phyloP scores from a whole-genome alignment of 2,329 filamentous ascomycete genomes.

The Lecanosticta acicola region DNA sequence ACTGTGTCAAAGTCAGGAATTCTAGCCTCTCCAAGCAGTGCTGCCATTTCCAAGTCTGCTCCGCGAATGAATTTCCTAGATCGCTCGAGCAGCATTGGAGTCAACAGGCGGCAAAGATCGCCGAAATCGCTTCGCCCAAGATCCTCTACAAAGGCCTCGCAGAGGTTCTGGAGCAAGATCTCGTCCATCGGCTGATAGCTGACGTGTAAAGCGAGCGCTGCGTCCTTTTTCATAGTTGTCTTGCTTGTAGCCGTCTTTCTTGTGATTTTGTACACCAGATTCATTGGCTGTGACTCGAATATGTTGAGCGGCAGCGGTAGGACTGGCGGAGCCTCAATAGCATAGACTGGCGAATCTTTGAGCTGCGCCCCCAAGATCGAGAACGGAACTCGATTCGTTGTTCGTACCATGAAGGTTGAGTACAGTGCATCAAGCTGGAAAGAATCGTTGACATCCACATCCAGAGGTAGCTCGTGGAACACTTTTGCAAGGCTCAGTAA shows the following conservation, averaged over 20 bases:
- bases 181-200: conserved; percentile 72
- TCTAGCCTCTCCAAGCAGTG: conserved; percentile 49
- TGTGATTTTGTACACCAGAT: conserved; percentile 71
- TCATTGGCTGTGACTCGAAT: conserved; percentile 76
- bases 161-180: conserved; percentile 54
- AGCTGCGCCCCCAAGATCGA: conserved; percentile 67
- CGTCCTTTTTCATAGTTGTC: conserved; percentile 30
- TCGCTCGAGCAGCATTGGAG: conserved; percentile 45
- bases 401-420: conserved; percentile 86
- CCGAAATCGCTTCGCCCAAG: conserved; percentile 45
- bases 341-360: conserved; percentile 62
- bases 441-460: conserved; percentile 93
- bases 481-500: conserved; percentile 60
- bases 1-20: conserved; percentile 48
- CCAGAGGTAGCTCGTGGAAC: conserved; percentile 71
- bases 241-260: conserved; percentile 42
- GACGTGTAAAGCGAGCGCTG: conserved; percentile 60
- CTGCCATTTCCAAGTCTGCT: conserved; percentile 49
- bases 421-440: conserved; percentile 80
- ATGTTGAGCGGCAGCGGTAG: conserved; percentile 51
- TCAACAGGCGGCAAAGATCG: conserved; percentile 46
- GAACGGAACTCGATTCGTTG: conserved; percentile 68
- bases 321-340: conserved; percentile 53
- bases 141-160: conserved; percentile 42
- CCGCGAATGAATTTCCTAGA: conserved; percentile 44